Evolutionary conservation across 2,329 filamentous ascomycete species (phyloP).

Genomic region (Aspergillus pseudoglaucus): DNA sequence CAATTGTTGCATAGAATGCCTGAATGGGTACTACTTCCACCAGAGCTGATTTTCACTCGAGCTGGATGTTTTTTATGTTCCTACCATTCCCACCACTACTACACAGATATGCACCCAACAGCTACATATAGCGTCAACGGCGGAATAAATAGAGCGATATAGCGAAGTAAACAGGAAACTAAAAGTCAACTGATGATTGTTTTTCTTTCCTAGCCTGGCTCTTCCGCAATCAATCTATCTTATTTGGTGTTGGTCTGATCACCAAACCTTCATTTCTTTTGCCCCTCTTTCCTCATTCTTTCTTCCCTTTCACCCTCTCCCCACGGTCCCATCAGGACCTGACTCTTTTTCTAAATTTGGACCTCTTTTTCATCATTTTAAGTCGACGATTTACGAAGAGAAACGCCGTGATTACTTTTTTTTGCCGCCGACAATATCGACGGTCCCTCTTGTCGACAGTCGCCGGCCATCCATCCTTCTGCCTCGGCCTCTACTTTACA

Average conservation of each 20-base stretch:
- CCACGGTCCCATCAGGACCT: neutral
- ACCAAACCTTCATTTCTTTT: neutral
- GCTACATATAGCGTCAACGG: too few relatives aligned
- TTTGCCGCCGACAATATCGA: slow-evolving; percentile 6
- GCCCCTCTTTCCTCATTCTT: neutral
- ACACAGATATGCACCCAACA: too few relatives aligned
- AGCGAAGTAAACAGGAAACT: too few relatives aligned
- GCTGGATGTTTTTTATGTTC: too few relatives aligned
- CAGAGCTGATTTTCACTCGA: too few relatives aligned
- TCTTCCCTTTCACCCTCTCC: neutral
- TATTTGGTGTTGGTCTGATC: neutral
- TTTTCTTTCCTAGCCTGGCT: too few relatives aligned
- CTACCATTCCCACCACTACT: too few relatives aligned
- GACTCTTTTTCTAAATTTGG: neutral
- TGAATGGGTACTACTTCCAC: too few relatives aligned
- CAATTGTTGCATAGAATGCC: too few relatives aligned
- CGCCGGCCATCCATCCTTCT: neutral
- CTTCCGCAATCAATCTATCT: too few relatives aligned
- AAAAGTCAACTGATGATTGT: too few relatives aligned
- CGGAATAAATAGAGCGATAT: too few relatives aligned
- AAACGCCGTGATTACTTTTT: slow-evolving; percentile 9
- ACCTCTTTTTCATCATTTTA: neutral
- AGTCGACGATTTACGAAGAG: slow-evolving; percentile 16
- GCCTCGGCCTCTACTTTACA: neutral
- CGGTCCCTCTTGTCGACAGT: slow-evolving; percentile 8